Percentiles rank a stretch among this genome's conserved stretches.
These are phyloP conservation scores for Amphicarpaea edgeworthii DNA, from an alignment of 306 rosid species.

Conservation along the genomic window DNA sequence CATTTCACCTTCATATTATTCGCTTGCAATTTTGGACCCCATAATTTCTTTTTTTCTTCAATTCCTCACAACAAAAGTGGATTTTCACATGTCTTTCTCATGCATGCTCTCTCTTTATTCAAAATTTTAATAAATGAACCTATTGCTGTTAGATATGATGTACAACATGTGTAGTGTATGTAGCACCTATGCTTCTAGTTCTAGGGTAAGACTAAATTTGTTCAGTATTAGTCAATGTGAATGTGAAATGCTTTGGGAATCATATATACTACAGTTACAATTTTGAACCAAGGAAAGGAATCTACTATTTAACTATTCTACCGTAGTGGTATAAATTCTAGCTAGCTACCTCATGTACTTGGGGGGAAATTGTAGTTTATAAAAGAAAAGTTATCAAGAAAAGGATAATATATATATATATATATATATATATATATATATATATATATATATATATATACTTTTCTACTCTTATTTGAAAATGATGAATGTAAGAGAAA, in stretches of 20 bases:
- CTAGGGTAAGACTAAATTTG: slow-evolving; percentile 23
- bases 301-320: not conserved
- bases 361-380: not conserved
- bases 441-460: no score
- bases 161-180: not conserved
- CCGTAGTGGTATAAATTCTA: not conserved
- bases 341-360: slow-evolving; percentile 14
- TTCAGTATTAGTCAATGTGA: slow-evolving; percentile 14
- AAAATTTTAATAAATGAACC: slow-evolving; percentile 34
- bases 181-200: slow-evolving; percentile 23
- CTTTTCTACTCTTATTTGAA: not conserved
- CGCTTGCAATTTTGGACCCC: slow-evolving; percentile 57
- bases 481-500: not conserved
- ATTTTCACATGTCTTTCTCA: slow-evolving; percentile 48
- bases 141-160: not conserved
- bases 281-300: not conserved
- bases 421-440: no score
- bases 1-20: slow-evolving; percentile 60
- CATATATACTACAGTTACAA: slow-evolving; percentile 2
- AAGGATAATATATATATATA: slow-evolving; percentile 2
- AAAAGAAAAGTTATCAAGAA: not conserved
- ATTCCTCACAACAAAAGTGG: slow-evolving; percentile 43
- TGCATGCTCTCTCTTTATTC: slow-evolving; percentile 23
- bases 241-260: not conserved
- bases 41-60: slow-evolving; percentile 33